These are phyloP conservation scores for Chytriomyces hyalinus DNA, from an alignment of 192 early-diverging fungal genomes.

Conservation along the genomic window DNA sequence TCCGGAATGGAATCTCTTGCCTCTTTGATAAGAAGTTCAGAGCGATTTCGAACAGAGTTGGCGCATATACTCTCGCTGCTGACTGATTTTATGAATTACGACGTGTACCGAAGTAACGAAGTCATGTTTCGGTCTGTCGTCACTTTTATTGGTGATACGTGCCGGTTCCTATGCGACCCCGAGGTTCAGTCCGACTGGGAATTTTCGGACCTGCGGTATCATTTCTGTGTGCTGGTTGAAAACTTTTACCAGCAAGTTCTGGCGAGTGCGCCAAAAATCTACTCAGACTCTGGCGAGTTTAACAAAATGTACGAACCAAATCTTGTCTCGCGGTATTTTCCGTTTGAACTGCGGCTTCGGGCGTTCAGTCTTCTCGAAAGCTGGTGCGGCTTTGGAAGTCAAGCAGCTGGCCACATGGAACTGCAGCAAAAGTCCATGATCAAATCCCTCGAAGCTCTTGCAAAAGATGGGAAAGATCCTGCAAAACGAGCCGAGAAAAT, in stretches of 20 bases:
- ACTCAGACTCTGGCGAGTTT: constrained; percentile 15
- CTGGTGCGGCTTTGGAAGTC: constrained; percentile 88
- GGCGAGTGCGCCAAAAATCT: constrained; percentile 25
- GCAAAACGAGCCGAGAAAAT: constrained; percentile 63
- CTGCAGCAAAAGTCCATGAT: constrained; percentile 72
- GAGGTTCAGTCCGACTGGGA: constrained; percentile 85
- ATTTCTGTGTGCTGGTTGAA: constrained; percentile 90
- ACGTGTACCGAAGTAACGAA: constrained; percentile 63
- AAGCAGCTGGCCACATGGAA: constrained; percentile 60
- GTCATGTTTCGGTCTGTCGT: constrained; percentile 68
- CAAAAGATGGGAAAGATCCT: constrained; percentile 75
- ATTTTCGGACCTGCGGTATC: constrained; percentile 82
- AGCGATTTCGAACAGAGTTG: constrained; percentile 73
- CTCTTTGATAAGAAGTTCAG: constrained; percentile 54
- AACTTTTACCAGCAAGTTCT: constrained; percentile 75
- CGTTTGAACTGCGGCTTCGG: constrained; percentile 75
- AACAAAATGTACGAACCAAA: background rate
- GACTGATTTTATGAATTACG: constrained; percentile 67
- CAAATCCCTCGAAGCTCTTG: constrained; percentile 65
- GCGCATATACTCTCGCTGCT: constrained; percentile 75
- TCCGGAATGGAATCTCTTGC: background rate
- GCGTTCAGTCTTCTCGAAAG: constrained; percentile 87
- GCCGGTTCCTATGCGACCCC: constrained; percentile 70
- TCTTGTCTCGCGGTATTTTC: constrained; percentile 46
- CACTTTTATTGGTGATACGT: constrained; percentile 59